Conservation (phyloP, 23 red algal species). For the Agarophyton chilense region DNA sequence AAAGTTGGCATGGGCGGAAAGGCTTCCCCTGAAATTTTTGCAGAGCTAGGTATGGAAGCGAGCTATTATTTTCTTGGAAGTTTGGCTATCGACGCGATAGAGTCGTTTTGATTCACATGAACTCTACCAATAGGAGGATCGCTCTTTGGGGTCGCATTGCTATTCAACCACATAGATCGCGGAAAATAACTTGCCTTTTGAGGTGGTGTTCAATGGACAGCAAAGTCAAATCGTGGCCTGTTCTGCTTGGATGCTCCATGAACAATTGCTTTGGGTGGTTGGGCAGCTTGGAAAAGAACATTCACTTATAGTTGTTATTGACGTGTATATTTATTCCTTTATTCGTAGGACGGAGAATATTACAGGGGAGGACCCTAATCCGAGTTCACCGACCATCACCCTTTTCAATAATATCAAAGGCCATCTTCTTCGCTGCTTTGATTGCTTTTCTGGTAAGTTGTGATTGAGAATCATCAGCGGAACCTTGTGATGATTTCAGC, state of each 20-base stretch:
- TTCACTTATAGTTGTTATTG: background rate
- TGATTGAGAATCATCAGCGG: too few species aligned
- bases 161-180: background rate
- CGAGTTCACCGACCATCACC: too few species aligned
- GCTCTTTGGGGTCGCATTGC: background rate
- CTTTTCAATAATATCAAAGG: too few species aligned
- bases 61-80: conserved; percentile 58
- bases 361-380: too few species aligned
- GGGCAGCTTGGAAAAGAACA: background rate
- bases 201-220: background rate
- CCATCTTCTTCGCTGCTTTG: too few species aligned
- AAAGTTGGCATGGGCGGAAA: too few species aligned
- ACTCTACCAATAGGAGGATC: background rate
- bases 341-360: too few species aligned
- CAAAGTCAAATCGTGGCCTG: conserved; percentile 58
- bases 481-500: too few species aligned
- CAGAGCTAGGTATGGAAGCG: conserved; percentile 47
- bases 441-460: too few species aligned
- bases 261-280: background rate
- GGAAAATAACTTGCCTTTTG: too few species aligned
- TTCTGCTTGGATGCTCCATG: conserved; percentile 17
- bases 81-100: conserved; percentile 3
- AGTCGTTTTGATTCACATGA: background rate
- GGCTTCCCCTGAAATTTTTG: conserved; percentile 23
- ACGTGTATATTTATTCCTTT: too few species aligned